Evolutionary conservation across 345 rosid species (phyloP).

Genomic region (Mallotus nudiflorus): DNA sequence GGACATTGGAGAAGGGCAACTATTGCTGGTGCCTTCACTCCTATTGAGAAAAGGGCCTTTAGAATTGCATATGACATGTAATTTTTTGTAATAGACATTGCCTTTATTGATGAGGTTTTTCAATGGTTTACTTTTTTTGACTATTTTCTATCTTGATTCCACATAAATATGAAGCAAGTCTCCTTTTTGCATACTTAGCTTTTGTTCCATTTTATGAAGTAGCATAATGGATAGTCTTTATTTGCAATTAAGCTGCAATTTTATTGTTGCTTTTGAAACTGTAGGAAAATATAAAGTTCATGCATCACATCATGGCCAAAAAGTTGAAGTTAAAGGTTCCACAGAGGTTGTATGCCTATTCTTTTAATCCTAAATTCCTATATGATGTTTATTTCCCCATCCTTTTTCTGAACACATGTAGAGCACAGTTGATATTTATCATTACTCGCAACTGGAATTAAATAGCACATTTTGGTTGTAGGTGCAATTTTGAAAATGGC

Average conservation of each 20-base stretch:
- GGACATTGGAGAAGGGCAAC: slow-evolving; percentile 92
- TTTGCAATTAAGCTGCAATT: slow-evolving; percentile 56
- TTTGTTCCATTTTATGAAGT: slow-evolving; percentile 92
- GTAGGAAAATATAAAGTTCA: too few relatives aligned
- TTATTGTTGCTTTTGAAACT: neutral
- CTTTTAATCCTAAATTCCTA: too few relatives aligned
- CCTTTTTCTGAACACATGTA: too few relatives aligned
- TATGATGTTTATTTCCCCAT: too few relatives aligned
- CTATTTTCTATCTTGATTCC: slow-evolving; percentile 24
- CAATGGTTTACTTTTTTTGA: neutral
- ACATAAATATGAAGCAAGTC: slow-evolving; percentile 86
- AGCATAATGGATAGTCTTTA: slow-evolving; percentile 78
- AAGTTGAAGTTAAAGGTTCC: too few relatives aligned
- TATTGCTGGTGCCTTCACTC: slow-evolving; percentile 70
- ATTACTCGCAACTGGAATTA: too few relatives aligned
- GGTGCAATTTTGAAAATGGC: too few relatives aligned
- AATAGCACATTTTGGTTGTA: too few relatives aligned
- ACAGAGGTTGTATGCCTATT: too few relatives aligned
- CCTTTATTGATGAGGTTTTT: neutral
- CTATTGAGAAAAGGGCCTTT: slow-evolving; percentile 78
- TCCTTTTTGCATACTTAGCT: slow-evolving; percentile 89
- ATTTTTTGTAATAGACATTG: slow-evolving; percentile 14
- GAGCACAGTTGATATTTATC: too few relatives aligned
- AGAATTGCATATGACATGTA: slow-evolving; percentile 98
- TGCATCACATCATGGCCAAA: too few relatives aligned